Conservation (phyloP, 257 asterid genomes). For the Vinca minor region DNA sequence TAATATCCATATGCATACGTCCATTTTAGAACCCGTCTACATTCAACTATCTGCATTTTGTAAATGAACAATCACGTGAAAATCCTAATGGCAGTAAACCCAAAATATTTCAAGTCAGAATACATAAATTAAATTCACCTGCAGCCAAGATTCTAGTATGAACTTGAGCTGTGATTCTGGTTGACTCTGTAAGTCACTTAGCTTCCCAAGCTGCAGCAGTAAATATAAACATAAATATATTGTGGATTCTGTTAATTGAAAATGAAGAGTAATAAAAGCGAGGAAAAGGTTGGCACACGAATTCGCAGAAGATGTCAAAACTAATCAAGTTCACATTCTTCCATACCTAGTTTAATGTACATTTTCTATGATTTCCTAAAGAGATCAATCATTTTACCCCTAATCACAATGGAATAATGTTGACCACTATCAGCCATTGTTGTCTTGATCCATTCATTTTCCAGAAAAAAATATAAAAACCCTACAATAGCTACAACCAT, state of each 20-base stretch:
- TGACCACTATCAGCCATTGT: not conserved
- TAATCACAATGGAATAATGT: not conserved
- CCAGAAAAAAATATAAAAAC: not conserved
- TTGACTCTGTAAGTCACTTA: slow-evolving; percentile 78
- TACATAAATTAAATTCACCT: slow-evolving; percentile 34
- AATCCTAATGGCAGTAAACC: not conserved
- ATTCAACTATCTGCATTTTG: slow-evolving; percentile 73
- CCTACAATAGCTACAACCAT: not conserved
- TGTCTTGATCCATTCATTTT: too few species aligned
- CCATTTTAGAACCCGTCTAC: slow-evolving; percentile 93
- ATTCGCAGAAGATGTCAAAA: not conserved
- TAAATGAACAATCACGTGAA: not conserved
- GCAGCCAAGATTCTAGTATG: slow-evolving; percentile 92
- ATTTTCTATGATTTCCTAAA: not conserved
- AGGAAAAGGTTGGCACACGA: slow-evolving; percentile 3
- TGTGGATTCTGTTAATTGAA: not conserved
- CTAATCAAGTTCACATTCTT: not conserved
- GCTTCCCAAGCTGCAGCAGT: slow-evolving; percentile 74
- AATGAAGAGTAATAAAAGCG: not conserved
- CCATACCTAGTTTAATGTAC: not conserved
- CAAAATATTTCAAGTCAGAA: not conserved
- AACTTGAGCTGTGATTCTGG: slow-evolving; percentile 97
- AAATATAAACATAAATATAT: slow-evolving; percentile 2
- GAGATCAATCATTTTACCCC: not conserved
- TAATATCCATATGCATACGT: slow-evolving; percentile 93